These are phyloP conservation scores for Diplodia seriata DNA, from an alignment of 2,329 filamentous ascomycete species.

Conservation along the genomic window DNA sequence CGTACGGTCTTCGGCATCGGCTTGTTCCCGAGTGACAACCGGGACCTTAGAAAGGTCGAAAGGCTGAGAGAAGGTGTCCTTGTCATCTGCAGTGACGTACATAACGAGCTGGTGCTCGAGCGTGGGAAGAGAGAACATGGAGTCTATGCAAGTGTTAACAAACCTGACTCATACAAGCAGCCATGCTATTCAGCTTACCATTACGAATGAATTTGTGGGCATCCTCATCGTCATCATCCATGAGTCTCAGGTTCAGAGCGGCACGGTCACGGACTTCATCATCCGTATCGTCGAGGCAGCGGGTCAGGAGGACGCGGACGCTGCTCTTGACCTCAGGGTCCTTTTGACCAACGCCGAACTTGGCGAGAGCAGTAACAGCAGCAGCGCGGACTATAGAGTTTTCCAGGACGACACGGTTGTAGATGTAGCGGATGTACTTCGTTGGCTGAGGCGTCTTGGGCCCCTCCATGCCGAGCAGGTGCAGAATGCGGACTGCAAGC, in stretches of 20 bases:
- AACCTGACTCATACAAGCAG: neutral
- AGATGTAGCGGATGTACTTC: constrained; percentile 99
- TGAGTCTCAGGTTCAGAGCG: constrained; percentile 87
- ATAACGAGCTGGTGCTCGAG: constrained; percentile 97
- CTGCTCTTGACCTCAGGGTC: constrained; percentile 97
- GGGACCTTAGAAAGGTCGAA: constrained; percentile 94
- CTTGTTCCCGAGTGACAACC: constrained; percentile 93
- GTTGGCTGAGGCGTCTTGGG: constrained; percentile 95
- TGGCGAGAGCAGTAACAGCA: constrained; percentile 92
- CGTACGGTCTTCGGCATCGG: constrained; percentile 91
- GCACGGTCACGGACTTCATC: constrained; percentile 97
- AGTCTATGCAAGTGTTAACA: constrained; percentile 63
- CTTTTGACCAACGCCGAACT: constrained; percentile 96
- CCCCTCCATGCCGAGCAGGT: constrained; percentile 91
- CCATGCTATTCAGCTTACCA: constrained; percentile 60
- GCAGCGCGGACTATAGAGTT: constrained; percentile 95
- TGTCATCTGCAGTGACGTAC: constrained; percentile 94
- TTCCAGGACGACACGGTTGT: constrained; percentile 96
- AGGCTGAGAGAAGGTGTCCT: constrained; percentile 79
- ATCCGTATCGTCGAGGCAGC: constrained; percentile 95
- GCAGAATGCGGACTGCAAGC: constrained; percentile 90
- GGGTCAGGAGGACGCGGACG: constrained; percentile 87
- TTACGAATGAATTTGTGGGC: constrained; percentile 92
- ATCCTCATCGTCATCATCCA: constrained; percentile 88
- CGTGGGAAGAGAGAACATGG: constrained; percentile 90